Percentiles rank a stretch among this genome's conserved stretches.
Conservation (phyloP, 345 rosid species). For the Moricandia arvensis region DNA sequence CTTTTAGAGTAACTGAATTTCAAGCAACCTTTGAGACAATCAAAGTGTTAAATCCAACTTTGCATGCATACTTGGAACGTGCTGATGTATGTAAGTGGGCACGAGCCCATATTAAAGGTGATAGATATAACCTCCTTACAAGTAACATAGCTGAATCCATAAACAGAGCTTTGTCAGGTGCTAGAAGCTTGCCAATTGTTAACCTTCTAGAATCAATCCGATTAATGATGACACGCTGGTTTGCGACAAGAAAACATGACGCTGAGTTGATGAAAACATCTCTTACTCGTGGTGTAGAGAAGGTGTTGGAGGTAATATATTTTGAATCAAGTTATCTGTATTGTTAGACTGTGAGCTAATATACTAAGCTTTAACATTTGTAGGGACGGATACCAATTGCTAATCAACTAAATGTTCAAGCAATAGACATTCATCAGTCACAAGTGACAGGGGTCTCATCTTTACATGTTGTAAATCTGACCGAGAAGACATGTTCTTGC, state of each 20-base stretch:
- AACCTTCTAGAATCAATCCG: background rate
- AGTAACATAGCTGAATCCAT: background rate
- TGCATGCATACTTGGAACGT: background rate
- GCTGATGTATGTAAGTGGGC: background rate
- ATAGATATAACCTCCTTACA: background rate
- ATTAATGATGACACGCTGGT: background rate
- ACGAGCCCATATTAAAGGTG: background rate
- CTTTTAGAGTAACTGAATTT: background rate
- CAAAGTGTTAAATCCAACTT: background rate
- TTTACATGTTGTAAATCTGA: background rate
- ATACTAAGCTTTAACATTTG: background rate
- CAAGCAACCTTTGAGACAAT: background rate
- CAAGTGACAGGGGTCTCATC: background rate
- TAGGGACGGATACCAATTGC: background rate
- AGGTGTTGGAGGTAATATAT: background rate
- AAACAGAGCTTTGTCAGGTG: background rate
- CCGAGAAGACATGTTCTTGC: background rate
- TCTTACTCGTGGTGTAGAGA: background rate
- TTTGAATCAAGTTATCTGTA: background rate
- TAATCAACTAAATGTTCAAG: background rate
- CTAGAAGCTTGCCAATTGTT: background rate
- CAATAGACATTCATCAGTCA: background rate
- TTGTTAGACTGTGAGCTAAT: background rate
- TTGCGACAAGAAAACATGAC: background rate
- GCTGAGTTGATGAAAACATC: background rate